These are phyloP conservation scores for Colletotrichum salicis DNA, from an alignment of 2,329 filamentous ascomycete genomes.

Conservation along the genomic window DNA sequence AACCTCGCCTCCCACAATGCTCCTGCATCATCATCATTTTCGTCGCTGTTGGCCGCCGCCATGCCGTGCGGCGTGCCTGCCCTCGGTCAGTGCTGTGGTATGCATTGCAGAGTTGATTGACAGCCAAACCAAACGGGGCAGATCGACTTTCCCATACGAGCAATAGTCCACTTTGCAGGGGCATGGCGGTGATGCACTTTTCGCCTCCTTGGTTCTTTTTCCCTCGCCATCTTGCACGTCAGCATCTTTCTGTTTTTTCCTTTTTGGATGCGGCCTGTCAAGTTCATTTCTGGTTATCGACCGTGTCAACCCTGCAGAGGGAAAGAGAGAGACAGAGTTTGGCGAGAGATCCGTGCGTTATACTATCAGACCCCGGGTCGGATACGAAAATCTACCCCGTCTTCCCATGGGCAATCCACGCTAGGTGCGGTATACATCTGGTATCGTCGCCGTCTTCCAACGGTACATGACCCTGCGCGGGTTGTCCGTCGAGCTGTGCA, in stretches of 20 bases:
- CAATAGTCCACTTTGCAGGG: neutral
- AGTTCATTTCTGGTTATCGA: constrained; percentile 9
- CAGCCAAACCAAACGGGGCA: constrained; percentile 4
- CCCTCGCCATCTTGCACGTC: neutral
- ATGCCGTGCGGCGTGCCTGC: neutral
- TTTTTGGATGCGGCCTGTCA: constrained; percentile 8
- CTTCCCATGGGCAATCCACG: neutral
- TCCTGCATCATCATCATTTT: constrained; percentile 27
- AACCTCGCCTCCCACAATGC: constrained; percentile 15
- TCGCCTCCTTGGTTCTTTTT: constrained; percentile 1
- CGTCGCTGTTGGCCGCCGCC: neutral
- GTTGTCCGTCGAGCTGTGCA: neutral
- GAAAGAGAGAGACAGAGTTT: constrained; percentile 9
- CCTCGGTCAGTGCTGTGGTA: neutral
- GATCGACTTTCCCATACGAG: constrained; percentile 17
- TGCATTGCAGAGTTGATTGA: constrained; percentile 23
- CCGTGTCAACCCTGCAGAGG: constrained; percentile 18
- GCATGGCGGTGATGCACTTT: neutral
- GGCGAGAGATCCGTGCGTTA: constrained; percentile 22
- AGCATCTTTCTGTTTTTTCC: neutral
- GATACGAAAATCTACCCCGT: constrained; percentile 4
- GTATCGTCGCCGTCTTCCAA: neutral
- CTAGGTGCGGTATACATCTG: neutral
- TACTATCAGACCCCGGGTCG: neutral
- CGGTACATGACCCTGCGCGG: neutral